Evolutionary conservation across 192 early-diverging fungal genomes (phyloP), one percentile per base, ranked within the genome.

Genomic region (Coemansia brasiliensis): DNA sequence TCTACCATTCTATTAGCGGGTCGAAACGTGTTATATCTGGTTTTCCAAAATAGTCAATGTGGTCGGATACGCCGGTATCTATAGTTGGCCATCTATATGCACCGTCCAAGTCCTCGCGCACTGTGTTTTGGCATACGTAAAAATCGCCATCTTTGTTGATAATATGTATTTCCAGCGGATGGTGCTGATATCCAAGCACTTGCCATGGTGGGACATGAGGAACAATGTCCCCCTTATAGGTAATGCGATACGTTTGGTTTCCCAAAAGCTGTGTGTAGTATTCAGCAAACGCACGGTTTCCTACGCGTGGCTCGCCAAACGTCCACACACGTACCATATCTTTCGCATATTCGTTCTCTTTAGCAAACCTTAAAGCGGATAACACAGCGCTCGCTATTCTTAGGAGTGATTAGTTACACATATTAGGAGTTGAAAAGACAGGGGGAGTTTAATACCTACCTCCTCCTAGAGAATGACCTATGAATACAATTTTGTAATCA

Each of bases 71-170:
- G 26, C 75, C 69, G 10, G 69, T 72, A 29, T 79, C 75, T 25
- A 79, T 72, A 13, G 69, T 79, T 10, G 75, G 75, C 75, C 75
- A 79, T 52, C 75, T 79, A 46, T 79, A 79, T 6, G 75, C 75
- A 17, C 75, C 75, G 12, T 69, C 70, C 38, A 79, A 50, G 39
- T 79, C 75, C 42, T 79, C 75, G 32, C 75, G 57, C 4, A 72
- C 75, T 6, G 69, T 69, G 26, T 72, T 72, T 11, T 79, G 69
- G 69, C 75, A 79, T 21, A 72, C 75, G 22, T 79, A 79, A 46
- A 79, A 68, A 40, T 79, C 69, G 22, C 62, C 65, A 1, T 49
- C 53, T 39, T 68, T 68, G 55, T 79, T 69, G 17, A 79, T 67
- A 21, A 79, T 68, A 52, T 79, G 75, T 13, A 79, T 72, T 22